These are phyloP conservation scores for Aspergillus cejpii DNA, from an alignment of 2,329 filamentous ascomycete species.

Conservation along the genomic window DNA sequence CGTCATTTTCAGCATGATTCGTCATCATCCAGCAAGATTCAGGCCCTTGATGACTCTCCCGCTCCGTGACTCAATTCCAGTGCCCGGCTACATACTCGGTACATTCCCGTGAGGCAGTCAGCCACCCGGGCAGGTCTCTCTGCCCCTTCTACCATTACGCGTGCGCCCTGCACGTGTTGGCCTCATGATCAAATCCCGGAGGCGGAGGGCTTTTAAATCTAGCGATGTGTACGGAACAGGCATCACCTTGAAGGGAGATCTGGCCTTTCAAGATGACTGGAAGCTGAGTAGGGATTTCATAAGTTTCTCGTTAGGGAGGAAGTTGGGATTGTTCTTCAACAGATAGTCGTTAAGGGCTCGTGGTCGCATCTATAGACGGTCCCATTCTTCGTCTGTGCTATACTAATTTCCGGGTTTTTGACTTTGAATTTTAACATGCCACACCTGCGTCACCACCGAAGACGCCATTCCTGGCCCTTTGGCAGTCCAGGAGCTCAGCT, in stretches of 20 bases:
- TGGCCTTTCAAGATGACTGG: not conserved
- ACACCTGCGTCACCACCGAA: constrained; percentile 23
- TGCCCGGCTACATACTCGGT: too few relatives aligned
- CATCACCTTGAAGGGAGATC: not conserved
- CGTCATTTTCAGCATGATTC: too few relatives aligned
- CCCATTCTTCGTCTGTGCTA: too few relatives aligned
- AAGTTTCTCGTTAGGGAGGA: constrained; percentile 10
- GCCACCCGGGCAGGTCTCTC: constrained; percentile 11
- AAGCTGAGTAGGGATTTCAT: not conserved
- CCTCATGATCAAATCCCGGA: constrained; percentile 12
- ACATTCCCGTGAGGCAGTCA: too few relatives aligned
- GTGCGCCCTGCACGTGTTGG: constrained; percentile 18
- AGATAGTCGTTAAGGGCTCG: too few relatives aligned
- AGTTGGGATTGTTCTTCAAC: too few relatives aligned
- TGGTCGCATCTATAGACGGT: too few relatives aligned
- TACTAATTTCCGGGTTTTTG: too few relatives aligned
- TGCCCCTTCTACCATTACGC: constrained; percentile 10
- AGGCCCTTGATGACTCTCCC: not conserved
- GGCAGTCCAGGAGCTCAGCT: constrained; percentile 22
- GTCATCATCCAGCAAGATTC: not conserved
- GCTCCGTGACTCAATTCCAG: constrained; percentile 2
- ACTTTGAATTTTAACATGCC: constrained; percentile 18
- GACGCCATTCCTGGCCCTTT: constrained; percentile 36
- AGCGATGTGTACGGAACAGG: not conserved
- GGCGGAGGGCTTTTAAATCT: constrained; percentile 16